Base-by-base conservation (phyloP, 805 yeast genomes). In the Candida mattraensis region DNA sequence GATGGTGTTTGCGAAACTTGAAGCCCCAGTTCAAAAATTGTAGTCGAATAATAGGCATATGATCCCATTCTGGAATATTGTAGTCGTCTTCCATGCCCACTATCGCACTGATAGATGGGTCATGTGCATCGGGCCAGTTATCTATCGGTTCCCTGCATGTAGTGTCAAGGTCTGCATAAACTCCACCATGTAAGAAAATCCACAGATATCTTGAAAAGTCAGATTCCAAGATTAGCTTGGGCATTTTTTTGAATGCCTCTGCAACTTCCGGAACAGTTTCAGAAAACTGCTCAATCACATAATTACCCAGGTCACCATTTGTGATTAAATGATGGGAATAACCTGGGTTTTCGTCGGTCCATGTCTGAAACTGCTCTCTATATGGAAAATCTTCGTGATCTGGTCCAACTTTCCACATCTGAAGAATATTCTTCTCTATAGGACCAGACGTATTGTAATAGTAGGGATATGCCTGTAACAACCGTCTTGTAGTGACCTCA, bases 1-100 rank as follows among this genome's bases (percentile, higher is more conserved):
- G 81, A 53, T 76, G 82, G n/a, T 76, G 73, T 8, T 71, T 74
- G 44, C 69, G 72, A 15, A 74, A 64, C 50, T 74, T 77, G 30
- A 76, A 54, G 3, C 75, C 68, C 64, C 76, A 76, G 50, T 74
- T 78, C 24, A 74, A 69, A 42, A 75, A 63, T 45, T 75, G 80
- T 19, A 74, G 56, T 40, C 80, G 57, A 32, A 74, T 50, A 10
- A 63, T 63, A 27, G 60, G 56, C 35, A 64, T 62, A 14, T 58
- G 51, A 26, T 64, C 56, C 80, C 80, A 74, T 39, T 68, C 59
- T 12, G 65, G 60, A 17, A 64, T 56, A 33, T 63, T 68, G 28
- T 69, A 51, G 45, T 76, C 81, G 13, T 63, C 58, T 38, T 75
- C 81, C 27, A 76, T 57, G 5, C 72, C 65, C 9, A 74, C 48